These are phyloP conservation scores for Aspergillus sp. DNA, from an alignment of 2,329 filamentous ascomycete genomes.

Conservation along the genomic window DNA sequence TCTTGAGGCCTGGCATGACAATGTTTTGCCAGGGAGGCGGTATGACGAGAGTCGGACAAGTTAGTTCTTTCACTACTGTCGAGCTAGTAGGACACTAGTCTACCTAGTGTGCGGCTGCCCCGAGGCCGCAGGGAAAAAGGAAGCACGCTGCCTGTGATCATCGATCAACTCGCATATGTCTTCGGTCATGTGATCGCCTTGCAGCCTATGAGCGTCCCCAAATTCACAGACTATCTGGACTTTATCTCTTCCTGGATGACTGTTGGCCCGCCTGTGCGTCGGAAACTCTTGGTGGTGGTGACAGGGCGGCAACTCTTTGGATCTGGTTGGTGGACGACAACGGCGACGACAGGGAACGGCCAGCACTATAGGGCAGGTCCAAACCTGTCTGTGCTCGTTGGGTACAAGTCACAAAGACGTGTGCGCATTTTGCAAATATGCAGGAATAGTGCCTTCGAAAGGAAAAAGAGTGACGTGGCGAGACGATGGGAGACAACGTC, in stretches of 20 bases:
- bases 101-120: constrained; percentile 14
- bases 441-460: not conserved
- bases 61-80: constrained; percentile 8
- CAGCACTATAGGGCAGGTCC: constrained; percentile 6
- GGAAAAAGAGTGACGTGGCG: constrained; percentile 21
- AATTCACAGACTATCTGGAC: constrained; percentile 13
- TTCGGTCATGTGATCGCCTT: constrained; percentile 19
- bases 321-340: constrained; percentile 13
- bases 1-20: constrained; percentile 4
- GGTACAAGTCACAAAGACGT: constrained; percentile 15
- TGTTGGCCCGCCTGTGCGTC: constrained; percentile 15
- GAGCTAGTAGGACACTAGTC: constrained; percentile 9
- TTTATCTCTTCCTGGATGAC: constrained; percentile 15
- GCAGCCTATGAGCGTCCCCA: constrained; percentile 18
- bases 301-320: constrained; percentile 11
- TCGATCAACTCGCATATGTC: constrained; percentile 25
- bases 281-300: constrained; percentile 14
- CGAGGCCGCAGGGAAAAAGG: constrained; percentile 14
- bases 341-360: constrained; percentile 4
- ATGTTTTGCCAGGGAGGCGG: constrained; percentile 6
- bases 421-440: constrained; percentile 6
- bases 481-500: constrained; percentile 10
- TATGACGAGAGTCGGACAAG: constrained; percentile 5
- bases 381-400: constrained; percentile 17
- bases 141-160: constrained; percentile 23